A percentile compares a stretch with the other conserved stretches of the same genome.
Conservation (phyloP, 306 rosid genomes). For the cucumber (Cucumis sativus) region Cucumber_9930_V3 NC_026659.2:31690501-31691000, state of each 20-base stretch:
- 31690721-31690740: neutral
- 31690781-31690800: neutral
- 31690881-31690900: conserved; percentile 48
- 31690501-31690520: conserved; percentile 58
- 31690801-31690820: neutral
- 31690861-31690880: conserved; percentile 2
- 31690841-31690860: neutral
- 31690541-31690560: neutral
- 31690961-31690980: conserved; percentile 68
- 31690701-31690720: conserved; percentile 70
- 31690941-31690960: conserved; percentile 51
- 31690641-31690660: conserved; percentile 47
- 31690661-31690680: conserved; percentile 68
- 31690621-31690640: neutral
- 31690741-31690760: neutral
- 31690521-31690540: neutral
- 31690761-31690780: neutral
- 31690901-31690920: conserved; percentile 54
- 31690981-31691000: conserved; percentile 75
- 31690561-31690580: neutral
- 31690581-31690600: conserved; percentile 4
- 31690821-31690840: neutral
- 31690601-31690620: conserved; percentile 7
- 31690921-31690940: conserved; percentile 42
- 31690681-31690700: conserved; percentile 76